These are phyloP conservation scores for Wickerhamiella slavikovae DNA, from an alignment of 805 yeast species.

Conservation along the genomic window DNA sequence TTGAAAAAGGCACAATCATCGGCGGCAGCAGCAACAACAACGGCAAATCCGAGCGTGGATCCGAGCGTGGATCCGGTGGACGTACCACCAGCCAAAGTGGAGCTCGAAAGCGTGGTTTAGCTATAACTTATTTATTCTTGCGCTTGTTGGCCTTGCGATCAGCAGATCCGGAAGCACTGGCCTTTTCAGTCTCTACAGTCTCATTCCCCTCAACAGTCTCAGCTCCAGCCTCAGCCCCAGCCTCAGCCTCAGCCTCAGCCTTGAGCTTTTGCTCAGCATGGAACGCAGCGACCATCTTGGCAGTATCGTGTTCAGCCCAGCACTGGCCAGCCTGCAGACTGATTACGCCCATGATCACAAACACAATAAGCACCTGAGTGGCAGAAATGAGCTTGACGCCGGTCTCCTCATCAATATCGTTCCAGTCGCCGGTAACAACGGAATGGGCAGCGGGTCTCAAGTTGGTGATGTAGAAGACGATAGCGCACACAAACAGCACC, in stretches of 20 bases:
- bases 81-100: not conserved
- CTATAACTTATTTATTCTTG: too few species aligned
- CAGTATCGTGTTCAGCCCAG: slow-evolving; percentile 33
- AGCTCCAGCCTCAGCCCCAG: slow-evolving; percentile 4
- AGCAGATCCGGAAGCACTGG: slow-evolving; percentile 1
- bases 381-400: slow-evolving; percentile 90
- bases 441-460: slow-evolving; percentile 60
- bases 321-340: slow-evolving; percentile 74
- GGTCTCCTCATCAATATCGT: slow-evolving; percentile 70
- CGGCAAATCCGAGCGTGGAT: slow-evolving; percentile 4
- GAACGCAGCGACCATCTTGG: slow-evolving; percentile 5
- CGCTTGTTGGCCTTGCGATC: not conserved
- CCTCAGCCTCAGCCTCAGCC: slow-evolving; percentile 3
- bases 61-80: slow-evolving; percentile 5
- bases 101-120: not conserved
- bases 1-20: slow-evolving; percentile 1
- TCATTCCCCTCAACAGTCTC: slow-evolving; percentile 3
- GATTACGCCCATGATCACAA: slow-evolving; percentile 58
- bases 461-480: slow-evolving; percentile 71
- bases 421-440: slow-evolving; percentile 63
- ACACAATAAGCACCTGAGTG: slow-evolving; percentile 52
- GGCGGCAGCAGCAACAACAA: slow-evolving; percentile 4
- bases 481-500: slow-evolving; percentile 46
- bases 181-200: slow-evolving; percentile 1
- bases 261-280: slow-evolving; percentile 8